Evolutionary conservation across 2,329 filamentous ascomycete species (phyloP), one percentile per base, ranked within the genome.

Genomic region (Leptographium procerum): DNA sequence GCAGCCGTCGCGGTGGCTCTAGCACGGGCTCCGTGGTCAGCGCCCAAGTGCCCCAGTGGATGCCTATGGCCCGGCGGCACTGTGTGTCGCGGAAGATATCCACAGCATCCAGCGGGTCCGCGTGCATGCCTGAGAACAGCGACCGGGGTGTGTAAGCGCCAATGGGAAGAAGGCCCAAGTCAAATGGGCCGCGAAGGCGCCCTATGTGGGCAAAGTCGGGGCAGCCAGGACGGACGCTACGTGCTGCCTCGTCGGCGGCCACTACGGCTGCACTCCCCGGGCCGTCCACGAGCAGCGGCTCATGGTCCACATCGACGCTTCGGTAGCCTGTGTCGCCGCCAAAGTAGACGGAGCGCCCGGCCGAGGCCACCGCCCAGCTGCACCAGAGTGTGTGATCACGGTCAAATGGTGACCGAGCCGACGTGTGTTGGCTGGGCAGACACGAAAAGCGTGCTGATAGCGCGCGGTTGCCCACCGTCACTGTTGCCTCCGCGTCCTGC

Each of bases 41-140:
- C 0, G 89, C 85, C 90, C 91, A 96, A 0, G 88, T 86, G 2
- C 91, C 91, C 91, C 91, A 96, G 69, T 96, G 92, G 65, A 96
- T 96, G 1, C 83, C 91, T 74, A 96, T 78, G 26, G 91, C 91
- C 22, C 74, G 77, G 65, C 81, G 77, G 74, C 91, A 96, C 64
- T 80, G 80, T 1, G 89, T 95, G 65, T 96, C 91, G 8, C 77
- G 71, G 71, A 96, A 96, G 65, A 97, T 96, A 66, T 94, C 89
- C 43, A 96, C 91, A 0, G 86, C 82, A 69, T 97, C 92, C 64
- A 84, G 85, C 0, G 92, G 92, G 69, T 95, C 88, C 9, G 88
- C 87, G 69, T 97, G 92, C 79, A 95, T 85, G 24, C 84, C 75
- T 52, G 85, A 90, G 77, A 94, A 91, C 62, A 94, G 70, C 59